Conservation (phyloP, 257 asterid species). For the Nicotiana otophora region DNA sequence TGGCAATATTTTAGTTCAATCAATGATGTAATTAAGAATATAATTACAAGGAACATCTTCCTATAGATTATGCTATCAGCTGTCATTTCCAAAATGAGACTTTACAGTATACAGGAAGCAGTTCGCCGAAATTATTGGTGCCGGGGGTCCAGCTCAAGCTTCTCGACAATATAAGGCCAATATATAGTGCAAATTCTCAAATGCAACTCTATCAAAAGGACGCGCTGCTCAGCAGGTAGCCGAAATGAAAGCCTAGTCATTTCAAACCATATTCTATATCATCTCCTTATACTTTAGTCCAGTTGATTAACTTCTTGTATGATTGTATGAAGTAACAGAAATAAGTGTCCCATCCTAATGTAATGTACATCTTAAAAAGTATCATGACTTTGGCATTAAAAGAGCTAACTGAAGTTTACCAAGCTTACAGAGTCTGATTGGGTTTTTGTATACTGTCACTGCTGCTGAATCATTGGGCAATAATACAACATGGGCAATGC, state of each 20-base stretch:
- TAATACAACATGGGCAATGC: conserved; percentile 74
- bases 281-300: not conserved
- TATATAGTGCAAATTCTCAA: not conserved
- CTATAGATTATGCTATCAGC: not conserved
- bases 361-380: too few relatives aligned
- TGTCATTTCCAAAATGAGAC: not conserved
- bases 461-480: conserved; percentile 47
- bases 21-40: not conserved
- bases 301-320: not conserved
- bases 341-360: not conserved
- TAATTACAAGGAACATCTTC: not conserved
- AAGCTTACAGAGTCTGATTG: conserved; percentile 60
- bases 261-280: not conserved
- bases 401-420: conserved; percentile 72
- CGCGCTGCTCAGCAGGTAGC: not conserved
- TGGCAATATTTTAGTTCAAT: not conserved
- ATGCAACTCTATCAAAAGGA: not conserved
- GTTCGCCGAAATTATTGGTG: not conserved
- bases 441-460: conserved; percentile 70
- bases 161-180: not conserved
- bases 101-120: not conserved
- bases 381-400: conserved; percentile 21
- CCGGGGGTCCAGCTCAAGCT: not conserved
- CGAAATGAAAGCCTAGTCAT: too few relatives aligned
- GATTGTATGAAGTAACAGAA: not conserved